Percentiles rank a stretch among this genome's conserved stretches.
These are phyloP conservation scores for Fusarium nurragi DNA, from an alignment of 2,329 filamentous ascomycete genomes.

Conservation along the genomic window DNA sequence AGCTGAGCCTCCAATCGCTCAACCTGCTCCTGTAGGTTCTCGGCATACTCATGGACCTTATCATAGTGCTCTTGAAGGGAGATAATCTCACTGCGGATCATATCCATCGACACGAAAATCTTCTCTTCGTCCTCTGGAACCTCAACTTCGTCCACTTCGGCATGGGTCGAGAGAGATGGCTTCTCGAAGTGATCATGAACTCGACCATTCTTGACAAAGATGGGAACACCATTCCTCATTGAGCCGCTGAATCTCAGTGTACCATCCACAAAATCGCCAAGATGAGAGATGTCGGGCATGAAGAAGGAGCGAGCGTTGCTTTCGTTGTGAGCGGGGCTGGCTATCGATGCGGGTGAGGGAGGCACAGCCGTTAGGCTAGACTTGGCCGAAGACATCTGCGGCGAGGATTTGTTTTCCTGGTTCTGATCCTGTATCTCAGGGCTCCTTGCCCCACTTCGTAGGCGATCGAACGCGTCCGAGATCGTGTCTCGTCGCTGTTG, in stretches of 20 bases:
- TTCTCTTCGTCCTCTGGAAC: constrained; percentile 64
- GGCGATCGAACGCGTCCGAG: constrained; percentile 48
- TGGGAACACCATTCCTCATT: constrained; percentile 62
- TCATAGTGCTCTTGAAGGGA: constrained; percentile 66
- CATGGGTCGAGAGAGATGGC: constrained; percentile 52
- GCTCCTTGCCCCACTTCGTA: constrained; percentile 51
- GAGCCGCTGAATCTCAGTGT: constrained; percentile 62
- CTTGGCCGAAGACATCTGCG: constrained; percentile 52
- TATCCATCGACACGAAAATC: constrained; percentile 69
- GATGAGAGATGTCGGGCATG: constrained; percentile 62
- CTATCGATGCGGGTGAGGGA: constrained; percentile 49
- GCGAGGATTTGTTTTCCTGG: constrained; percentile 46
- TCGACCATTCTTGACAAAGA: constrained; percentile 64
- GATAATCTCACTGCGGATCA: constrained; percentile 67
- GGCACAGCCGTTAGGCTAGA: constrained; percentile 55
- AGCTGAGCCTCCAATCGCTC: constrained; percentile 61
- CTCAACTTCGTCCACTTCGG: constrained; percentile 60
- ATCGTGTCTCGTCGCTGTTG: constrained; percentile 46
- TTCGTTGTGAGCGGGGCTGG: constrained; percentile 50
- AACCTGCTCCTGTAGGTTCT: constrained; percentile 62
- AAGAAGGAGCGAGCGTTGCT: constrained; percentile 63
- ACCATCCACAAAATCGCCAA: constrained; percentile 67
- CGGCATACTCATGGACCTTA: constrained; percentile 63
- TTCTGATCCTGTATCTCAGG: constrained; percentile 41
- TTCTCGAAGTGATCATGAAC: constrained; percentile 56